phyloP scores from a whole-genome alignment of 2,329 filamentous ascomycete genomes.

The Colletotrichum viniferum region DNA sequence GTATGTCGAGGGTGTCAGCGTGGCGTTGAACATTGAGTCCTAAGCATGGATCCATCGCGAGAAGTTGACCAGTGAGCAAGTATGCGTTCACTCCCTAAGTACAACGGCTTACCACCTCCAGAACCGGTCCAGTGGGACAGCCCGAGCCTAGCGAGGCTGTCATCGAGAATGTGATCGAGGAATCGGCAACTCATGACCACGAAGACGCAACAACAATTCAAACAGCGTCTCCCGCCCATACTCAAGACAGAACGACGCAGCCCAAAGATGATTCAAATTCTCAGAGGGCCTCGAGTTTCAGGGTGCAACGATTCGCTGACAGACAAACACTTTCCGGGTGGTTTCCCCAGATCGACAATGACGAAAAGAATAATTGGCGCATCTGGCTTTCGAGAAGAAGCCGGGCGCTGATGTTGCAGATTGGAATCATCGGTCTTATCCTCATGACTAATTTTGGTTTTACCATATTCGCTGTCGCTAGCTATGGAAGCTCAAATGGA shows the following conservation, averaged over 20 bases:
- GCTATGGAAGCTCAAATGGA: constrained; percentile 23
- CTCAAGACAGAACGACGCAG: not conserved
- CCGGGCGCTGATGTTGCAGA: constrained; percentile 26
- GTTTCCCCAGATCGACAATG: constrained; percentile 26
- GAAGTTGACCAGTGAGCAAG: not conserved
- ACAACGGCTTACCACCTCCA: not conserved
- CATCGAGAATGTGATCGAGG: not conserved
- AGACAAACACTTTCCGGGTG: constrained; percentile 17
- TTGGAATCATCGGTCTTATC: constrained; percentile 28
- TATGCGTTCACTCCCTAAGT: not conserved
- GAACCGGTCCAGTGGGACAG: not conserved
- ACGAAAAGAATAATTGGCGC: constrained; percentile 18
- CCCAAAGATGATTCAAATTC: not conserved
- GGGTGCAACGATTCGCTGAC: not conserved
- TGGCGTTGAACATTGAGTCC: not conserved
- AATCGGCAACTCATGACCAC: not conserved
- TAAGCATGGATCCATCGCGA: not conserved
- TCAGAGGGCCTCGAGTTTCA: not conserved
- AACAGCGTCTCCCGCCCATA: not conserved
- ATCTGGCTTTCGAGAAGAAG: constrained; percentile 25
- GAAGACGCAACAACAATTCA: not conserved
- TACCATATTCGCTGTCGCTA: constrained; percentile 23
- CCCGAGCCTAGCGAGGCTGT: not conserved
- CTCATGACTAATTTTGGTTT: constrained; percentile 24
- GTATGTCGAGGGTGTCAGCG: not conserved